Evolutionary conservation across 345 rosid genomes (phyloP), one percentile per base, ranked within the genome.

Genomic region (Gossypium bickii): DNA sequence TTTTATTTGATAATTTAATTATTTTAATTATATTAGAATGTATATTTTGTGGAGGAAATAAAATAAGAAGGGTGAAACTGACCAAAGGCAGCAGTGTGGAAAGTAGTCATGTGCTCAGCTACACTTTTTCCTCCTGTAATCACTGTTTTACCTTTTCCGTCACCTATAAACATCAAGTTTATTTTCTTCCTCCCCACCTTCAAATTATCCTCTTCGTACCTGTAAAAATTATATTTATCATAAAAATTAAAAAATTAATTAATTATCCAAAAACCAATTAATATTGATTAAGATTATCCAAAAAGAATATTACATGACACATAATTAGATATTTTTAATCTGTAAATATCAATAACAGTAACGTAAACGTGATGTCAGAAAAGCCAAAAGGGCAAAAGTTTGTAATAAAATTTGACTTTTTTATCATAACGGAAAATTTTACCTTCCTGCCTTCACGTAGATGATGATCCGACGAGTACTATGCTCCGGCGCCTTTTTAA

Each of bases 371-470:
- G 0, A 43, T 65, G 18, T 44, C 10, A 29, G 16, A 69, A 69
- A 70, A 68, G 16, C 41, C 7, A 5, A 34, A 34, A 34, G 41
- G 3, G 11, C 2, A 22, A 45, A 68, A 68, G 27, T 8, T 41
- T 24, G n/a, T 9, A 9, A 57, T 49, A 68, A 68, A 72, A 0
- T 58, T 29, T 62, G 29, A 51, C 41, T 16, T 20, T 51, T 59
- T 69, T 29, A 18, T 20, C 38, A 38, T 16, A 15, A 64, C 7
- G 0, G 3, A 0, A 5, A 76, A 18, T 56, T 11, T 77, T 87
- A 95, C 99, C 92, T 91, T 79, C 99, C 99, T 75, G 99, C 98
- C 80, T 69, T 87, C 65, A 95, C 97, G 83, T 91, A 91, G 73
- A 95, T 95, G 44, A 95, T 83, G 41, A 81, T 85, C 71, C 99